phyloP scores from a whole-genome alignment of 1,284 basidiomycete genomes.

The Apiotrichum montevideense region DNA sequence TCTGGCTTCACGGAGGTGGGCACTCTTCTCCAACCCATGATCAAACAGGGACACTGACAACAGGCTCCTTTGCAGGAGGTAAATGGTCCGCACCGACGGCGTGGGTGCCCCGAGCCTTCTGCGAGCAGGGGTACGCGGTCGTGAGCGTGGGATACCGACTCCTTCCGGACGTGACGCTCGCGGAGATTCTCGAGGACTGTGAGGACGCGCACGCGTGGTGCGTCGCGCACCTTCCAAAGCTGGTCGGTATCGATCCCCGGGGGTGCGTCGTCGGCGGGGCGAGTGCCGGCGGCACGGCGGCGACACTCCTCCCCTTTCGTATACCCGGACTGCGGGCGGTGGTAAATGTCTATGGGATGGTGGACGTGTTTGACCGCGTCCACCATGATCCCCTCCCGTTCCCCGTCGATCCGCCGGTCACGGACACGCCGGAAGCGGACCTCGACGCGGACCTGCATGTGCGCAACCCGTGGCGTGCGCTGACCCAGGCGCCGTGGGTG shows the following conservation, averaged over 20 bases:
- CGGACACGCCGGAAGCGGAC: background rate
- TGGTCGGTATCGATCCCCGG: conserved; percentile 11
- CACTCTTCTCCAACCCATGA: background rate
- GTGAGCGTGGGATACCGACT: conserved; percentile 30
- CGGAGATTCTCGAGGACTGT: conserved; percentile 22
- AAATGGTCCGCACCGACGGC: conserved; percentile 7
- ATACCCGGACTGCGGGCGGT: background rate
- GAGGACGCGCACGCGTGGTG: conserved; percentile 22
- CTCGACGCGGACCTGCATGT: background rate
- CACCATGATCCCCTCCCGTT: background rate
- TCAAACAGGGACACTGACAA: background rate
- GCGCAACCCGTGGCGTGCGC: background rate
- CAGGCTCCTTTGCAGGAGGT: background rate
- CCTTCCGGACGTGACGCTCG: conserved; percentile 21
- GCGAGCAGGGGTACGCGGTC: conserved; percentile 20
- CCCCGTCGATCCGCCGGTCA: background rate
- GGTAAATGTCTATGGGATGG: conserved; percentile 13
- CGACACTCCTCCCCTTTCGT: background rate
- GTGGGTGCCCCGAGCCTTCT: conserved; percentile 25
- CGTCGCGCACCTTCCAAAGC: conserved; percentile 7
- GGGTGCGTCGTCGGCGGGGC: conserved; percentile 26
- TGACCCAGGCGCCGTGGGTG: conserved; percentile 5
- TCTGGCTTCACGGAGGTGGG: conserved; percentile 22
- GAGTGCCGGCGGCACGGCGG: background rate
- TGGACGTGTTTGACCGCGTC: conserved; percentile 5